These are phyloP conservation scores for Dendrocalamus sinicus DNA, from an alignment of 176 grass and related monocot species.

Conservation along the genomic window DNA sequence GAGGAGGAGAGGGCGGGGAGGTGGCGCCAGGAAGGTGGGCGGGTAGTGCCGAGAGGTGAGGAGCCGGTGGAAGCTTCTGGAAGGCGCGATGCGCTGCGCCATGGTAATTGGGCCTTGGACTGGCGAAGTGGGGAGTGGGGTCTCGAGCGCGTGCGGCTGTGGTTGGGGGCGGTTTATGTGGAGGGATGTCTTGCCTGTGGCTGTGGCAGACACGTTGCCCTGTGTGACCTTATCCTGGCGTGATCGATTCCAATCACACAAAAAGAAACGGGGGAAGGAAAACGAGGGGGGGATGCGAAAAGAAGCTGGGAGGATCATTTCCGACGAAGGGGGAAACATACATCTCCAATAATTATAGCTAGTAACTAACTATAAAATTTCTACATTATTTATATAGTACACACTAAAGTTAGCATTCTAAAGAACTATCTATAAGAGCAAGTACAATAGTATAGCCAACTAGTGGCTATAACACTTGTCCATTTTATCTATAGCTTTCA, in stretches of 20 bases:
- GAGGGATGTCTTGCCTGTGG: neutral
- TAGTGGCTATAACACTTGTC: too few relatives aligned
- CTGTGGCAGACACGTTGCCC: conserved; percentile 5
- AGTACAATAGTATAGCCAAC: too few relatives aligned
- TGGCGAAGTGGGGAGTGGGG: neutral
- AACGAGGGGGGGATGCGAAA: neutral
- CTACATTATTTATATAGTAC: too few relatives aligned
- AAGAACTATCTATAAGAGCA: too few relatives aligned
- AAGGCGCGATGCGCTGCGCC: conserved; percentile 66
- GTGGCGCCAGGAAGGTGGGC: conserved; percentile 43
- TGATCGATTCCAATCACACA: conserved; percentile 28
- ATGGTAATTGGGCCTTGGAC: conserved; percentile 37
- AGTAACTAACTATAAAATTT: too few relatives aligned
- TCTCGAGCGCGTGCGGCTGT: neutral
- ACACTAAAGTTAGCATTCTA: too few relatives aligned
- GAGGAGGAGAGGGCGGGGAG: conserved; percentile 51
- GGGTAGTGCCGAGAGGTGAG: conserved; percentile 42
- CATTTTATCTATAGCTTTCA: too few relatives aligned
- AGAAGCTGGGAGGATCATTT: neutral
- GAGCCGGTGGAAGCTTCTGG: conserved; percentile 49
- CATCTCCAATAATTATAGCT: too few relatives aligned
- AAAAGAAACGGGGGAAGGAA: neutral
- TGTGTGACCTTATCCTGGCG: conserved; percentile 32
- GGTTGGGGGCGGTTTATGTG: neutral
- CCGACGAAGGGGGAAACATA: too few relatives aligned